Evolutionary conservation across 176 grass and related monocot genomes (phyloP).

Genomic region (Bolboschoenus planiculmis): DNA sequence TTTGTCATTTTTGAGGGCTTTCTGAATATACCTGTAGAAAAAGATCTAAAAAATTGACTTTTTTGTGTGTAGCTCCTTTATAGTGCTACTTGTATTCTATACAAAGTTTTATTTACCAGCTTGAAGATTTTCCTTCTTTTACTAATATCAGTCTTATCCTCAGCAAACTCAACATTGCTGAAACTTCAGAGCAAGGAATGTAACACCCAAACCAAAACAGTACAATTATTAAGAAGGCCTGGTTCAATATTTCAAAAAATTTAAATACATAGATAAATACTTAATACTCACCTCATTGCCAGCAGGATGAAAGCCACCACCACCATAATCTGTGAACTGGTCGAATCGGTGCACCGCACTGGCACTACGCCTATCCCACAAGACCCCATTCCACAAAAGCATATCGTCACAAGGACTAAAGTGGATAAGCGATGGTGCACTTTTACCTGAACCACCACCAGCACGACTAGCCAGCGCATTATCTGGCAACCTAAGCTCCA

Average conservation of each 20-base stretch:
- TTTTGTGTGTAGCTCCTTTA: neutral
- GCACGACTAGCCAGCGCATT: slow-evolving; percentile 33
- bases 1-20: neutral
- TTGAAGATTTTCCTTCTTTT: neutral
- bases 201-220: too few species aligned
- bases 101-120: neutral
- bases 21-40: neutral
- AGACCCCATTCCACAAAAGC: slow-evolving; percentile 86
- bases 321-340: slow-evolving; percentile 95
- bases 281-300: slow-evolving; percentile 71
- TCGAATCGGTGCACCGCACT: slow-evolving; percentile 74
- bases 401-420: slow-evolving; percentile 78
- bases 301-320: slow-evolving; percentile 91
- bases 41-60: neutral
- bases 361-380: slow-evolving; percentile 68
- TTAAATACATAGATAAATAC: neutral
- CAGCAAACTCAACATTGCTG: neutral
- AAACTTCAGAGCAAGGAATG: neutral
- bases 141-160: neutral
- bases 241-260: neutral
- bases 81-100: neutral
- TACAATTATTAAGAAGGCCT: neutral
- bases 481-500: slow-evolving; percentile 51
- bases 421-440: slow-evolving; percentile 76
- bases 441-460: slow-evolving; percentile 31